Base-by-base conservation (phyloP, 1,284 basidiomycete genomes). In the Neotropicomus parvogracilis region DNA sequence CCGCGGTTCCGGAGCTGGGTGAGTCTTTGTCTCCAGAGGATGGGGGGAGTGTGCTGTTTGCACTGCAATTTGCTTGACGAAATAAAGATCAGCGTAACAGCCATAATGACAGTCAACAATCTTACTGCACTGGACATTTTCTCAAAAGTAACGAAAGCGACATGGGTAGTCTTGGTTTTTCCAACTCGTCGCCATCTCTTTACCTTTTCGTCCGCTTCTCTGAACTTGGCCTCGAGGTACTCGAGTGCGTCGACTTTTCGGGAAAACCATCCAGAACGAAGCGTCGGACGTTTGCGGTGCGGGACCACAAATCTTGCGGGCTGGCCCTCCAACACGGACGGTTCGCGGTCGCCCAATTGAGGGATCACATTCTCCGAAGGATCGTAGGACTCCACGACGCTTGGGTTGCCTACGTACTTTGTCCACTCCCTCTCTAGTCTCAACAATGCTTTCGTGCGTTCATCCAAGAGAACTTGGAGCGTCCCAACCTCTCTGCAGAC, bases 101-200 rank as follows among this genome's bases (percentile, higher is more conserved):
- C n/a, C 20, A 41, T 4, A 17, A 44, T 3, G 14, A 17, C 9
- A 40, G 36, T 40, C 33, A 20, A 29, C 1, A 21, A 32, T 19
- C 86, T 61, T 64, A 91, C 89, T 12, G 94, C 91, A 59, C 86
- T 86, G 3, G 90, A 89, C 78, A 95, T 93, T 62, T 91, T 89
- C 67, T 95, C 90, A 59, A 99, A 97, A 0, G 95, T 98, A n/a
- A 98, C 91, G 63, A 97, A 99, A 0, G 93, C 95, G 8, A 84
- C 80, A 49, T 87, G 82, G 0, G 89, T 89, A 1, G 91, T 77
- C 54, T 79, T 83, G 65, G 91, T 95, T 58, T 81, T 85, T 7
- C 85, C 84, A 11, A 70, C 69, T 44, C 77, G 71, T 42, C 88
- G 70, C 59, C 79, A 78, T 59, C 77, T 79, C 64, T 79, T 83